These are phyloP conservation scores for Ceratobasidium sp. DNA, from an alignment of 1,284 basidiomycete species.

Conservation along the genomic window DNA sequence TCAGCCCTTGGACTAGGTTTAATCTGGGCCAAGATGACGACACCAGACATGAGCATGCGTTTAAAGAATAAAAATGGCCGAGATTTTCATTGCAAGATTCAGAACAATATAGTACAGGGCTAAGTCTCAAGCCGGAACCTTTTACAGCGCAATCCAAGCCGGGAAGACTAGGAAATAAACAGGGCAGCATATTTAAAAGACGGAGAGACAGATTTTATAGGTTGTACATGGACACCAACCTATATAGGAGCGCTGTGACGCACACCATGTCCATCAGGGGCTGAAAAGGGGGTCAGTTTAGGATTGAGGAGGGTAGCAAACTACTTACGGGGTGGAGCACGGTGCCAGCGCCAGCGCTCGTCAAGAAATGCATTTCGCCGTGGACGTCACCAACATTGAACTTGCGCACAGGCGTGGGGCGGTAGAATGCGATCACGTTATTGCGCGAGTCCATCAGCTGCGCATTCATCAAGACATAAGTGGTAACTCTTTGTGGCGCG, in stretches of 20 bases:
- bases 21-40: constrained; percentile 34
- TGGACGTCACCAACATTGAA: constrained; percentile 86
- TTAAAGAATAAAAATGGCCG: constrained; percentile 34
- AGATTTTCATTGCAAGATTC: constrained; percentile 33
- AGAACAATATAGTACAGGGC: constrained; percentile 41
- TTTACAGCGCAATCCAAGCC: constrained; percentile 43
- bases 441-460: constrained; percentile 79
- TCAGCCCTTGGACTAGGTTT: constrained; percentile 28
- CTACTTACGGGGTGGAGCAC: constrained; percentile 69
- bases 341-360: constrained; percentile 79
- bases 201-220: constrained; percentile 22
- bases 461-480: constrained; percentile 33
- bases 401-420: constrained; percentile 76
- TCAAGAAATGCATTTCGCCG: constrained; percentile 83
- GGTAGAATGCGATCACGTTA: constrained; percentile 80
- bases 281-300: constrained; percentile 47
- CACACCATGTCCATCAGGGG: constrained; percentile 88
- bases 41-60: constrained; percentile 10
- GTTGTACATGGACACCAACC: constrained; percentile 54
- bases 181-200: constrained; percentile 31
- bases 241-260: constrained; percentile 84
- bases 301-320: constrained; percentile 28
- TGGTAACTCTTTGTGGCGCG: constrained; percentile 45
- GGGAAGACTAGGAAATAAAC: constrained; percentile 23
- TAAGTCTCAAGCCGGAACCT: constrained; percentile 39